Evolutionary conservation across 1,139 yeast species (phyloP).

Genomic region (Magnusiomyces suaveolens): DNA sequence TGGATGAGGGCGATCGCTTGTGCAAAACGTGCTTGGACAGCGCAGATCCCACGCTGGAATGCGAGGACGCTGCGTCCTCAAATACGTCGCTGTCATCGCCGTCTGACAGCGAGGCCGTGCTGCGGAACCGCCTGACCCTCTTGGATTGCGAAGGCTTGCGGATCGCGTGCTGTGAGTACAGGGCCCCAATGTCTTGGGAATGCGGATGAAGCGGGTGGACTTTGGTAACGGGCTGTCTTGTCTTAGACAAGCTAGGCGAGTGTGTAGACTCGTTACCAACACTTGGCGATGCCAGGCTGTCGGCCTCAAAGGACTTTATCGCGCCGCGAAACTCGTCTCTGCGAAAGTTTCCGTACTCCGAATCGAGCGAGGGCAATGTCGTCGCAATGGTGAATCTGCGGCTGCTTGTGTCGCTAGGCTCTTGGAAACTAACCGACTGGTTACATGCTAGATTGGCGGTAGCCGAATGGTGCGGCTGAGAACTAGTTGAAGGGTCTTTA

Average conservation of each 20-base stretch:
- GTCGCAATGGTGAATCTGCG: not conserved
- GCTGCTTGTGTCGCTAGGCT: not conserved
- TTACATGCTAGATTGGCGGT: not conserved
- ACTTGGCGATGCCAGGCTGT: too few species aligned
- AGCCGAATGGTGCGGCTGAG: not conserved
- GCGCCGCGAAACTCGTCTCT: too few species aligned
- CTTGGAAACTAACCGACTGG: not conserved
- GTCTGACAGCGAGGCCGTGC: not conserved
- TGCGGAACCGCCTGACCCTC: not conserved
- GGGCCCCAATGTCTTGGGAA: not conserved
- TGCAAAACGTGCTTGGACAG: too few species aligned
- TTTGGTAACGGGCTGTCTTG: not conserved
- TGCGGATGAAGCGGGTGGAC: not conserved
- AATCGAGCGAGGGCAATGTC: too few species aligned
- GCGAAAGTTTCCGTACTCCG: too few species aligned
- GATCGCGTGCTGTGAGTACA: not conserved
- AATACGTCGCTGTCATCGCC: not conserved
- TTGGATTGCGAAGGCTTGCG: not conserved
- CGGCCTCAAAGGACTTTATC: too few species aligned
- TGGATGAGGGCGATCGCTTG: too few species aligned
- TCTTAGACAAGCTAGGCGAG: too few species aligned
- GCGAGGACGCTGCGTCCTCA: not conserved
- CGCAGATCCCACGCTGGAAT: not conserved
- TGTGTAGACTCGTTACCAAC: too few species aligned
- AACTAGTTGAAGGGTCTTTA: not conserved